These are phyloP conservation scores for Mucor plumbeus DNA, from an alignment of 371 early-diverging fungal species.

Conservation along the genomic window DNA sequence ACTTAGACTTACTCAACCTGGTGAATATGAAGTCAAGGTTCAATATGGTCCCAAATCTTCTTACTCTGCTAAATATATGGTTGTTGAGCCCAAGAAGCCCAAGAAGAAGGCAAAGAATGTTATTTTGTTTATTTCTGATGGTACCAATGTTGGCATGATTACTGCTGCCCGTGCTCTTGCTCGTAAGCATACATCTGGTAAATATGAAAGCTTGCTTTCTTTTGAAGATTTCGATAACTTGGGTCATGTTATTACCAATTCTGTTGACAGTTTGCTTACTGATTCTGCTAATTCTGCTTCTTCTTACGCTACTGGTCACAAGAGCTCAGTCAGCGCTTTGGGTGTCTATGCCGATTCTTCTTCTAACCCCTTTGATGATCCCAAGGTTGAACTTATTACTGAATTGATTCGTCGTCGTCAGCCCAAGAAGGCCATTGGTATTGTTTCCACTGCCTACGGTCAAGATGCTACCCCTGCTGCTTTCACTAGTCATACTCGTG, in stretches of 20 bases:
- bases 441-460: constrained; percentile 73
- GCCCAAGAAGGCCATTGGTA: constrained; percentile 71
- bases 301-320: constrained; percentile 74
- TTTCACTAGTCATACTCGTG: constrained; percentile 68
- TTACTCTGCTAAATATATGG: constrained; percentile 44
- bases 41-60: constrained; percentile 41
- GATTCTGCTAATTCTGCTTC: constrained; percentile 82
- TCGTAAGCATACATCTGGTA: constrained; percentile 60
- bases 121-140: constrained; percentile 77
- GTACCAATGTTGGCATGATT: constrained; percentile 69
- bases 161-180: constrained; percentile 66
- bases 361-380: constrained; percentile 59
- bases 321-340: constrained; percentile 63
- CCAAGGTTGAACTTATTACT: constrained; percentile 69
- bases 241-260: constrained; percentile 74
- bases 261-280: constrained; percentile 74
- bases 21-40: constrained; percentile 58
- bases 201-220: constrained; percentile 60
- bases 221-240: constrained; percentile 70
- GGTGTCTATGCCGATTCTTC: constrained; percentile 72
- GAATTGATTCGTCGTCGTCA: constrained; percentile 75
- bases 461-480: constrained; percentile 81
- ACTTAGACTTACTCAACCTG: constrained; percentile 60
- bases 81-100: constrained; percentile 51
- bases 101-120: constrained; percentile 76